phyloP scores from a whole-genome alignment of 345 rosid species.

The Melaleuca quinquenervia region DNA sequence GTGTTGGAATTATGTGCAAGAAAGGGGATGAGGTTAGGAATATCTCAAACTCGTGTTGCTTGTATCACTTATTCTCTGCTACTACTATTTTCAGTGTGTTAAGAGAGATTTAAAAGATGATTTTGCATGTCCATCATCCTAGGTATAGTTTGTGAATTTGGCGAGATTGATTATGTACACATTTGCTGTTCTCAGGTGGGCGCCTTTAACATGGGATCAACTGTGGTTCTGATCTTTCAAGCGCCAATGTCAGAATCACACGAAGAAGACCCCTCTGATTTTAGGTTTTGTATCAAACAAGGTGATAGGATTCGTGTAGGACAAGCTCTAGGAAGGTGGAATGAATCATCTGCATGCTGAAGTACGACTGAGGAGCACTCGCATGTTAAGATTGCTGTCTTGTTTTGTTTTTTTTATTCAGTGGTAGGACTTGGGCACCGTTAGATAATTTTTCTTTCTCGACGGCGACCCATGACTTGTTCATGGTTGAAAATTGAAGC shows the following conservation, averaged over 20 bases:
- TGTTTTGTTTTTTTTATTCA: background rate
- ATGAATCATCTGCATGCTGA: conserved; percentile 2
- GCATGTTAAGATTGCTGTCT: background rate
- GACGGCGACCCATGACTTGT: background rate
- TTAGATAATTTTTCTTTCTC: background rate
- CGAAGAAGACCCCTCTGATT: conserved; percentile 34
- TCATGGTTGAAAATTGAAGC: background rate
- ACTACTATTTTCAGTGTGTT: background rate
- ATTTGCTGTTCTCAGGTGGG: conserved; percentile 37
- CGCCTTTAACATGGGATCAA: conserved; percentile 90
- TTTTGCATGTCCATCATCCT: background rate
- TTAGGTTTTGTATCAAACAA: conserved; percentile 40
- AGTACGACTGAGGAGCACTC: background rate
- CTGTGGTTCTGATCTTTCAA: conserved; percentile 85
- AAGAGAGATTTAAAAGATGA: background rate
- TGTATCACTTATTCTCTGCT: background rate
- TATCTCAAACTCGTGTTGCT: background rate
- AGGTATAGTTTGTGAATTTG: background rate
- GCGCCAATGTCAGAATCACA: conserved; percentile 47
- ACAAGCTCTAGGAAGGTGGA: conserved; percentile 71
- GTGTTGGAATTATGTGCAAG: conserved; percentile 56
- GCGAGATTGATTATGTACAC: background rate
- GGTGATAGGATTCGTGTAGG: conserved; percentile 77
- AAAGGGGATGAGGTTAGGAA: conserved; percentile 78
- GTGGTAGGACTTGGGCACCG: background rate